Base-by-base conservation (phyloP, 345 rosid genomes). In the Toxicodendron radicans region DNA sequence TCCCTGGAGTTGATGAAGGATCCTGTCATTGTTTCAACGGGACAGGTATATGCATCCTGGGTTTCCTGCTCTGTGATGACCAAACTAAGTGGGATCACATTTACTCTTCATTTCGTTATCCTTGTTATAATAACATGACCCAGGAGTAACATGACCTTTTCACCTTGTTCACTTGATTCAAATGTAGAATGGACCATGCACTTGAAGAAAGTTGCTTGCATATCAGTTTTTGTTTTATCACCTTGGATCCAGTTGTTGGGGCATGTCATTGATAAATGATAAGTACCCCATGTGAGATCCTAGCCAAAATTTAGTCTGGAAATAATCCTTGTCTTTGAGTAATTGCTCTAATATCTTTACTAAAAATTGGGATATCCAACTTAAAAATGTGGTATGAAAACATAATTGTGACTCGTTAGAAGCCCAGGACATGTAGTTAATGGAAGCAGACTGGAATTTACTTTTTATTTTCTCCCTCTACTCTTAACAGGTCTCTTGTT, bases 1-100 rank as follows among this genome's bases (percentile, higher is more conserved):
- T 93, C 98, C 16, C 81, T 95, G 77, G 98, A 95, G 79, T 82
- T 95, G 85, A 95, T 95, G 95, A 90, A 85, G 78, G 99, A 95
- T 86, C 99, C 98, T 62, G 97, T 93, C 72, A 95, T 95, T 84
- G 99, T 95, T 74, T 91, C 98, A 48, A 91, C 96, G 56, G 98
- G 99, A 67, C 97, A 95, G 95, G 99, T 95, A 88, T 45, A 71
- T 65, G 67, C 58, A 66, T 62, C 60, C 21, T 76, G 68, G 54
- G 32, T 62, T 81, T 72, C 61, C 46, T 71, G 21, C 68, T 52
- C 58, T 68, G n/a, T 17, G 27, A 48, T 60, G 41, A 51, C 60
- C 59, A 38, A 65, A 58, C 21, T 17, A 46, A 53, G 49, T n/a
- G 48, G 72, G 35, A 20, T 18, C 30, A 59, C 48, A 17, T 7